phyloP scores from a whole-genome alignment of 768 basidiomycete genomes.

The Tulasnella sp. region DNA sequence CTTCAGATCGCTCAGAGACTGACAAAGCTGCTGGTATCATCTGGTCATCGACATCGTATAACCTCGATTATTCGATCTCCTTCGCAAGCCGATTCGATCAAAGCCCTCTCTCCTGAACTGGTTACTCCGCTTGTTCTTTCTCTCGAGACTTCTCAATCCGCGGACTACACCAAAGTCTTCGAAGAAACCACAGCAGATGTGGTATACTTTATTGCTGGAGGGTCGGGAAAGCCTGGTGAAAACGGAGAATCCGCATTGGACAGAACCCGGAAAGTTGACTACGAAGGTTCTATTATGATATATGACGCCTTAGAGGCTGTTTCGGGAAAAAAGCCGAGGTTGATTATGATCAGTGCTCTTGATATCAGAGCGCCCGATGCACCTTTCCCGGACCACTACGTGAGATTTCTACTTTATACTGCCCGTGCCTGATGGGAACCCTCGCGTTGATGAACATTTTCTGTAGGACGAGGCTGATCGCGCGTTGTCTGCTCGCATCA shows the following conservation, averaged over 20 bases:
- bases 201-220: conserved; percentile 47
- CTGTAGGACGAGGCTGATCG: conserved; percentile 49
- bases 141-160: conserved; percentile 50
- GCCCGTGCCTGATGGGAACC: too few species aligned
- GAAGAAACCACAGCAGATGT: conserved; percentile 34
- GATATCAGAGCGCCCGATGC: conserved; percentile 53
- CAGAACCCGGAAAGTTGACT: conserved; percentile 53
- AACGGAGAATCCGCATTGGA: conserved; percentile 26
- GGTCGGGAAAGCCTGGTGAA: conserved; percentile 55
- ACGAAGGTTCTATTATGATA: conserved; percentile 63
- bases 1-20: background rate
- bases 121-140: conserved; percentile 51
- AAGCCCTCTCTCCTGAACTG: conserved; percentile 12
- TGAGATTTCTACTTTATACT: conserved; percentile 35
- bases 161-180: conserved; percentile 50
- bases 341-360: conserved; percentile 58
- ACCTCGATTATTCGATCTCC: conserved; percentile 15
- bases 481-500: conserved; percentile 43
- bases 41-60: background rate
- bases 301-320: conserved; percentile 63
- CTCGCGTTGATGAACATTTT: too few species aligned
- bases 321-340: conserved; percentile 46
- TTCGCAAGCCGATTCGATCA: conserved; percentile 6
- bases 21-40: conserved; percentile 23
- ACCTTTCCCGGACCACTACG: conserved; percentile 51